Evolutionary conservation across 1,284 basidiomycete species (phyloP), one percentile per base, ranked within the genome.

Genomic region (Ustilago trichophora): DNA sequence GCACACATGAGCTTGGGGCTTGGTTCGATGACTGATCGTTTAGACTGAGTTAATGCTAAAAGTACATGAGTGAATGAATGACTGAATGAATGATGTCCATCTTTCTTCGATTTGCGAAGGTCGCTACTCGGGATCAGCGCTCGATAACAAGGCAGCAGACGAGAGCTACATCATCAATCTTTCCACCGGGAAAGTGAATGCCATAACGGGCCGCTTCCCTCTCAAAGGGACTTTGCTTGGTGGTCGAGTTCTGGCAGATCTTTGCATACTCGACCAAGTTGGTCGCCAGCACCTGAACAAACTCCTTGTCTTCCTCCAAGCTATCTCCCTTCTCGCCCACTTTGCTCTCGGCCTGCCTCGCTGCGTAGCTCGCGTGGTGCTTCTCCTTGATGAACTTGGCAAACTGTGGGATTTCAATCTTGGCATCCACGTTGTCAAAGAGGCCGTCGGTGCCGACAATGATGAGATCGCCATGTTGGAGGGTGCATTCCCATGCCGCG

Each of bases 381-480:
- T 76, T 76, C 40, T 80, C 76, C 42, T 72, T 67, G 37, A 80
- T 63, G 47, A 79, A 79, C 22, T 72, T 72, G 38, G 72, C 62
- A 16, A 78, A 67, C 38, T 78, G 74, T 31, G 73, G 53, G 8
- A 72, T 64, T 50, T 78, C 75, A 75, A 92, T 90, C 11, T 86
- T 82, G 7, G 87, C 85, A 72, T 89, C 91, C 21, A 93, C 90
- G 74, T 94, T 94, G 79, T 94, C 92, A 29, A 89, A 88, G 40
- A 93, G 83, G 2, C 92, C 92, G 75, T 94, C 92, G 18, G 92
- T 93, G 87, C 91, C 77, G 24, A 80, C 59, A 22, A 83, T 47
- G 50, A 83, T 65, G 46, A 78, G 67, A 26, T 80, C 73, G 40
- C 74, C 76, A 19, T 72, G 68, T 35, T 64, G 52, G 25, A 80